Conservation (phyloP, 192 early-diverging fungal species). For the Gorgonomyces haynaldii region DNA sequence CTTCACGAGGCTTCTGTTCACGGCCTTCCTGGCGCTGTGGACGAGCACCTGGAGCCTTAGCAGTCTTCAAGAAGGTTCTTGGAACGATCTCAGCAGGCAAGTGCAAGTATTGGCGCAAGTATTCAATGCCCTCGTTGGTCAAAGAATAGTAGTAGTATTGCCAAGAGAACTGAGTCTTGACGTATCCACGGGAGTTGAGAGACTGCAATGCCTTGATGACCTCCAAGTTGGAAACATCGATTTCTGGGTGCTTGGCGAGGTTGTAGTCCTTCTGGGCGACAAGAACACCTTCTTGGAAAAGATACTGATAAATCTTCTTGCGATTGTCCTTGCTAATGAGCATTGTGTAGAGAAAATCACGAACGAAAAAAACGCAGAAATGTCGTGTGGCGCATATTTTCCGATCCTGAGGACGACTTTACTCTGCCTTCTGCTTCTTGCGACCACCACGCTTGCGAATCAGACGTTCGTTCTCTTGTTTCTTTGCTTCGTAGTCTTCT, state of each 20-base stretch:
- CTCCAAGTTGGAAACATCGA: conserved; percentile 95
- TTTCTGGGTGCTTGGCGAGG: conserved; percentile 84
- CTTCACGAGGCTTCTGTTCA: conserved; percentile 11
- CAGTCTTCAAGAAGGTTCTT: conserved; percentile 91
- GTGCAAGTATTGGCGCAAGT: conserved; percentile 93
- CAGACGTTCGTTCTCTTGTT: too few species aligned
- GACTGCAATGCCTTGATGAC: conserved; percentile 99
- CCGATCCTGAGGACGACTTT: too few species aligned
- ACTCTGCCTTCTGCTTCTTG: too few species aligned
- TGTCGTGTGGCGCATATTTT: too few species aligned
- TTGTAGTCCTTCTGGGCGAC: conserved; percentile 99
- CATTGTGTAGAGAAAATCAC: conserved; percentile 56
- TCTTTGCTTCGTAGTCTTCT: too few species aligned
- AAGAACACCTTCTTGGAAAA: conserved; percentile 80
- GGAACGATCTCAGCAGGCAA: conserved; percentile 95
- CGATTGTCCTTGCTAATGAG: conserved; percentile 95
- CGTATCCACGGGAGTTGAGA: conserved; percentile 81
- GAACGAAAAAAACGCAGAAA: not conserved
- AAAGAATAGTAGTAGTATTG: conserved; percentile 99
- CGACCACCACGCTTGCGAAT: too few species aligned
- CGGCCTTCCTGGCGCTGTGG: conserved; percentile 20
- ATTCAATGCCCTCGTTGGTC: conserved; percentile 95
- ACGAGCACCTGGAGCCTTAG: conserved; percentile 60
- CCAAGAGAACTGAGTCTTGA: conserved; percentile 98
- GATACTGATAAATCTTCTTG: conserved; percentile 70